Base-by-base conservation (phyloP, 1,139 yeast genomes). In the Pneumocystis murina region DNA sequence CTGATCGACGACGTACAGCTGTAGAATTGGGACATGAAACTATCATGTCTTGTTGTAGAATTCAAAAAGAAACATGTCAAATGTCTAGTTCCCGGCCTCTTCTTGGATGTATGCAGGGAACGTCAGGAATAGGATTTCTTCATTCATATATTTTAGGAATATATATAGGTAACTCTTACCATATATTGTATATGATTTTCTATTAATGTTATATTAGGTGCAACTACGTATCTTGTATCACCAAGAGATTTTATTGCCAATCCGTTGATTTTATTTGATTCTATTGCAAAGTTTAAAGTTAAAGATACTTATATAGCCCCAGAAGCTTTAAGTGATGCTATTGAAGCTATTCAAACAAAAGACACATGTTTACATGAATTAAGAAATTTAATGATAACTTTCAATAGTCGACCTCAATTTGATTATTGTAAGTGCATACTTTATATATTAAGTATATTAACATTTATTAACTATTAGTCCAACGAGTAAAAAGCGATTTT, bases 1-100 rank as follows among this genome's bases (percentile, higher is more conserved):
- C 91, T 0, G 96, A 89, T 70, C 87, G 86, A 70, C 79, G 83
- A 58, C 78, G 88, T 67, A 79, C 82, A 1, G 88, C 87, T 0
- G 85, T 86, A 1, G 78, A 79, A n/a, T 74, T 85, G 64, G 78
- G 83, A 54, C 95, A 87, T 71, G 77, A 79, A 58, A 80, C 83
- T 60, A 77, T 92, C 16, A 75, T 92, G 71, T 85, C 90, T 0
- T 82, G 88, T 73, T 90, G 97, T 73, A 89, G 91, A 70, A 86
- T 88, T 16, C 82, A 90, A 71, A 92, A 92, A 70, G 97, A 92
- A 72, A 91, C 97, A 0, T 87, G 96, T 70, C 92, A 88, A 69
- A 78, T 92, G 76, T 81, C 85, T 10, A 81, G 87, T 59, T 80
- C 82, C 41, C 82, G 84, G 59, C 85, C 96, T 0, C 78, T 92